A percentile compares a stretch with the other conserved stretches of the same genome.
These are phyloP conservation scores for Neohortaea acidophila DNA, from an alignment of 495 filamentous ascomycete species.

Conservation along the genomic window DNA sequence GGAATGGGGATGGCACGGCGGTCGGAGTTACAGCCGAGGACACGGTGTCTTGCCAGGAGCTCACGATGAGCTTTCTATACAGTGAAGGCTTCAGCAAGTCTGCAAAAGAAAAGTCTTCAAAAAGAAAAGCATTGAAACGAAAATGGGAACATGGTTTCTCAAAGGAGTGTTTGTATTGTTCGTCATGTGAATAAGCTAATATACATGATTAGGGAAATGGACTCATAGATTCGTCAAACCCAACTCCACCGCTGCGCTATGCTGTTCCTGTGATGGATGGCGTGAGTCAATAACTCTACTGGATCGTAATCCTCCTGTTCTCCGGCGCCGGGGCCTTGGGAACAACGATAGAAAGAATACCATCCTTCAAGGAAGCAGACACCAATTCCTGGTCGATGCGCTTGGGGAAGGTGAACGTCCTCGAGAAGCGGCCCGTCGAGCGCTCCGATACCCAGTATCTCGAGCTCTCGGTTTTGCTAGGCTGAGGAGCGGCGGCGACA, in stretches of 20 bases:
- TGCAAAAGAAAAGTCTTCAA: too few species aligned
- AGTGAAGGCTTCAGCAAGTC: too few species aligned
- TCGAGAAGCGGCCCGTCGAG: constrained; percentile 61
- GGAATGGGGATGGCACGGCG: too few species aligned
- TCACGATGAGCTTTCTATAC: too few species aligned
- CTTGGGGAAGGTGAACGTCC: constrained; percentile 61
- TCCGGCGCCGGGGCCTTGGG: constrained; percentile 53
- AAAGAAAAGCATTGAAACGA: too few species aligned
- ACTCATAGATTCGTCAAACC: background rate
- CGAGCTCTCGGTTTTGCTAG: constrained; percentile 22
- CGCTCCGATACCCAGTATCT: constrained; percentile 72
- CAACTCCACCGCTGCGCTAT: background rate
- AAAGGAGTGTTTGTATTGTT: too few species aligned
- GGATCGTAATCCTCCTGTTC: constrained; percentile 40
- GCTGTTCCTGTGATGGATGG: background rate
- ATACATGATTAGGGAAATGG: constrained; percentile 1
- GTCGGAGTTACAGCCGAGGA: too few species aligned
- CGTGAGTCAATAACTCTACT: constrained; percentile 29
- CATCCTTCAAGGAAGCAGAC: constrained; percentile 58
- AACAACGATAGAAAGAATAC: constrained; percentile 54
- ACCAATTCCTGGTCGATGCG: constrained; percentile 65
- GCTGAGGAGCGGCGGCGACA: constrained; percentile 1
- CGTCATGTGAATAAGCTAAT: too few species aligned
- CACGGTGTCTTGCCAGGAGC: too few species aligned
- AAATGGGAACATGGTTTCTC: too few species aligned